Evolutionary conservation across 139 green algal species (phyloP), one percentile per base, ranked within the genome.

Genomic region (Chlamydomonas asymmetrica): DNA sequence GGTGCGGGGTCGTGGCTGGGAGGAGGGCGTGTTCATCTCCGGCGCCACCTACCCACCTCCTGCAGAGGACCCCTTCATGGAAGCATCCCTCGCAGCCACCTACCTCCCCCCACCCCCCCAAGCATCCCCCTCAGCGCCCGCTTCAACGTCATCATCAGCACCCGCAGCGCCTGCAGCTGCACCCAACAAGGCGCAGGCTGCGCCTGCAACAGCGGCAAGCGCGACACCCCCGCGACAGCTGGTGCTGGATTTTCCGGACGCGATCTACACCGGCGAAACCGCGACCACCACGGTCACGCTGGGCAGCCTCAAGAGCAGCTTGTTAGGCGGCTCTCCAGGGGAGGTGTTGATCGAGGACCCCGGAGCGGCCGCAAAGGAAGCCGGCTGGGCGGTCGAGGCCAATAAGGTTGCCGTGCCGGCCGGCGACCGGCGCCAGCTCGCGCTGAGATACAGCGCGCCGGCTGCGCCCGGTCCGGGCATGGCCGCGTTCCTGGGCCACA

Each of bases 311-410:
- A 85, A 84, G 40, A 82, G 79, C 63, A 35, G 29, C 5, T 32
- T 37, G 5, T 38, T 61, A 0, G 82, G 78, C 1, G 76, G 50
- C 25, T 40, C 64, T 7, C 29, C 82, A 25, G 87, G 74, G 4
- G 87, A 90, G 71, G 34, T 90, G 8, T 10, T 71, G 16, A 18
- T 90, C 1, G 80, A 84, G 7, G 80, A 85, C 3, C 62, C 89
- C 23, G 57, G 84, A 37, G 40, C 71, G 40, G 76, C 74, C 32
- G 84, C 82, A 3, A 69, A 66, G n/a, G 79, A 82, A 25, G 79
- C 82, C 25, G 87, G 87, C 27, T 90, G 85, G 79, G 70, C 71
- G 5, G 49, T 91, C 22, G 82, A 84, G 27, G 60, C 39, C 56
- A 40, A 40, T 37, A 82, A 81, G 48, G 2, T 88, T 1, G 13